Base-by-base conservation (phyloP, 83 land plant species). In the Isoetes engelmannii region DNA sequence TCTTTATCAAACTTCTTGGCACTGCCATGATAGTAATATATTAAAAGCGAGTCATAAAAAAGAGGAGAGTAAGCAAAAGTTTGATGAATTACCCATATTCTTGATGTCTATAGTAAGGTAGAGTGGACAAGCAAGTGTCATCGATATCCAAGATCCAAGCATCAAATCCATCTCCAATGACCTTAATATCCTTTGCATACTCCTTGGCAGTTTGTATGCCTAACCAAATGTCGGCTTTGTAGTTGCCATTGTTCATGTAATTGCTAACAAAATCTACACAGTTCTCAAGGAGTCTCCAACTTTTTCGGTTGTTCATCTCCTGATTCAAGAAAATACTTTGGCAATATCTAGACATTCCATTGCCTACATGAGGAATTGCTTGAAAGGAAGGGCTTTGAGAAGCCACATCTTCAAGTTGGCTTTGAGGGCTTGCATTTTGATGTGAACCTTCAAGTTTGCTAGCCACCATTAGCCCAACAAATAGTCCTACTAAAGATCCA, bases 141-240 rank as follows among this genome's bases (percentile, higher is more conserved):
- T 86, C 89, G 7, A 86, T 81, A 47, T 81, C 87, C 5, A 86
- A 51, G 13, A 86, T 49, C 87, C 87, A 86, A 5, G 83, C 87
- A 70, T 84, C 89, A 66, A 56, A 48, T 49, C 83, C 83, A 58
- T 81, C 83, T 4, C 44, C 79, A 4, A 61, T 57, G 0, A 12
- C 8, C 5, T n/a, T 48, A 0, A 81, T 56, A 3, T 20, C 47
- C 4, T 57, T 15, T 10, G 70, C 56, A 55, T 81, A 84, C 5
- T n/a, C 13, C 20, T 19, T 4, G 2, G 80, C 76, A 42, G 74
- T 68, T 4, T 72, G 72, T 4, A 75, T 64, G 5, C 77, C 56
- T 50, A 74, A 18, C 4, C 65, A 63, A 3, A 86, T n/a, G 64
- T 86, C 89, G 4, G n/a, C 44, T 6, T 46, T 45, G 44, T 86